Evolutionary conservation across 2,329 filamentous ascomycete species (phyloP), one percentile per base, ranked within the genome.

Genomic region (Atkinsonella texensis): DNA sequence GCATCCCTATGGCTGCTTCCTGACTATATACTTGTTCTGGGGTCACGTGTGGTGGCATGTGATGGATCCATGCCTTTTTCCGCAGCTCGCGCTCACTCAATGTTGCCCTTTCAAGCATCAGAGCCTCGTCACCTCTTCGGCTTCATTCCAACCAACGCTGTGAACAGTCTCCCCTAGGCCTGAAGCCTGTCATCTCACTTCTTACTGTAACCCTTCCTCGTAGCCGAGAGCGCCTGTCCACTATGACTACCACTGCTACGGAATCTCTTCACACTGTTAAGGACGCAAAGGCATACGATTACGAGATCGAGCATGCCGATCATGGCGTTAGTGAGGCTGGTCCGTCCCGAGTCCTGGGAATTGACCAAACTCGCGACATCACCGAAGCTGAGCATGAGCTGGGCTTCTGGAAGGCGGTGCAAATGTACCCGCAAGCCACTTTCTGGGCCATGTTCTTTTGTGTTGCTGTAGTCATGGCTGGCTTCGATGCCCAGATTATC

Each of bases 381-480:
- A 60, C 58, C 20, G 54, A 55, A 48, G 55, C 55, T 2, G 59
- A 60, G 47, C 59, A 60, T 40, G 65, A 60, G 31, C 56, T 60
- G 18, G 56, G 57, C 33, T 60, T 60, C 52, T 58, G 58, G 56
- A 55, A 74, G 9, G 59, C 59, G 17, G 47, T 62, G 18, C 46
- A 48, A 17, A 56, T 58, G 50, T 94, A 62, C 41, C 56, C 57
- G 17, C 57, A 60, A 46, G 62, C 61, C 7, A 60, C 62, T 33
- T 58, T 59, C 44, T 64, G 62, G 62, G 57, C 61, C 49, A 57
- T 63, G 53, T 57, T 62, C 43, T 58, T 64, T 46, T 62, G 61
- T 31, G 58, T 57, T 46, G 60, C 61, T 17, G 61, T 63, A 35
- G 59, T 64, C 55, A 64, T 63, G 62, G 58, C 59, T 12, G 58